Evolutionary conservation across 768 basidiomycete genomes (phyloP).

Genomic region (Crassisporium funariophilum): DNA sequence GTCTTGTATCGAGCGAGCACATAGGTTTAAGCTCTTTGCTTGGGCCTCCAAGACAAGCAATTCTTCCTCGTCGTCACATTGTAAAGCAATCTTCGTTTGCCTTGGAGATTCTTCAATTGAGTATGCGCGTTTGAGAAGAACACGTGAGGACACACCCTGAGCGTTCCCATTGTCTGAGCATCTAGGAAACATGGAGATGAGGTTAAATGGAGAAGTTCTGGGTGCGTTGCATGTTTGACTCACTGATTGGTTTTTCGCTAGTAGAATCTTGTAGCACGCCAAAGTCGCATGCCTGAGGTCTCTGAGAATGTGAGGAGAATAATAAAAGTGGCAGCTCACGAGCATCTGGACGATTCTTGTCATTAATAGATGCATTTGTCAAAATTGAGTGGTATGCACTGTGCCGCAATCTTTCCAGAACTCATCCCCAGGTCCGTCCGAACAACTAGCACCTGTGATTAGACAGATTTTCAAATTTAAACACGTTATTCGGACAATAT

Average conservation of each 20-base stretch:
- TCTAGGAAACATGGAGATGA: constrained; percentile 43
- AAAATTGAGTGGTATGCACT: constrained; percentile 50
- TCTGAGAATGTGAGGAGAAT: not conserved
- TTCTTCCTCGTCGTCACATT: constrained; percentile 80
- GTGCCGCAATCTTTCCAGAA: constrained; percentile 76
- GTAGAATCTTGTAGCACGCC: constrained; percentile 87
- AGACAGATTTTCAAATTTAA: constrained; percentile 13
- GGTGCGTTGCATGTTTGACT: not conserved
- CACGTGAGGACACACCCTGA: constrained; percentile 59
- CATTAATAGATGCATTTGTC: not conserved
- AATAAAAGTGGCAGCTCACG: constrained; percentile 33
- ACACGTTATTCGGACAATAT: constrained; percentile 6
- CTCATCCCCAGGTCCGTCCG: constrained; percentile 69
- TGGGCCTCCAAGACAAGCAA: constrained; percentile 81
- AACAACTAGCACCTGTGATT: constrained; percentile 56
- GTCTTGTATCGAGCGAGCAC: constrained; percentile 86
- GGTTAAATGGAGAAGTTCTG: constrained; percentile 15
- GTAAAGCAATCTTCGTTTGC: constrained; percentile 94
- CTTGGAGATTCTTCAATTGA: constrained; percentile 39
- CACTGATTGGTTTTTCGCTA: constrained; percentile 74
- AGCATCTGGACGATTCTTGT: constrained; percentile 39
- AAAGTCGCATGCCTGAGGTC: constrained; percentile 82
- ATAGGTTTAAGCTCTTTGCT: constrained; percentile 85
- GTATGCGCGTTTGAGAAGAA: constrained; percentile 39
- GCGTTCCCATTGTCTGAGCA: constrained; percentile 86